Evolutionary conservation across 805 yeast species (phyloP), one percentile per base, ranked within the genome.

Genomic region (Metschnikowia drakensbergensis): DNA sequence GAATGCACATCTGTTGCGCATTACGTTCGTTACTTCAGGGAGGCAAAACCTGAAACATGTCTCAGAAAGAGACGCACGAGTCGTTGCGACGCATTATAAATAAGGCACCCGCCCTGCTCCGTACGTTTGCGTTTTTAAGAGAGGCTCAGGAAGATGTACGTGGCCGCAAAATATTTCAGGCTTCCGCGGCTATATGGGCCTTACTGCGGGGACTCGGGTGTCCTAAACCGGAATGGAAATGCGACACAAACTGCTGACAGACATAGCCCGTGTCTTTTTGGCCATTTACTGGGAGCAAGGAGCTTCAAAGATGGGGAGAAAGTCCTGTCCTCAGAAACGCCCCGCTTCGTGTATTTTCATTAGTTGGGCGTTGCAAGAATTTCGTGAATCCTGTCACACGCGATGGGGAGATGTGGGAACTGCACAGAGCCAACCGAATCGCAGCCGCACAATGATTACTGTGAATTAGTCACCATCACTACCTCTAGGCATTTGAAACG

Each of bases 391-490:
- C 17, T 22, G 34, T 22, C 42, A 9, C 13, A 11, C 27, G 28
- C 27, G 26, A 8, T 39, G 26, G 27, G 23, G 17, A 17, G 7
- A 29, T 25, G 26, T 34, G 22, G 5, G 27, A 13, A 29, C 27
- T 39, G 42, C 10, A 39, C 27, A 28, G n/a, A 39, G n/a, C 34
- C 9, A 5, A 22, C 26, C 28, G 9, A 22, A 29, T 17, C 42
- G 34, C 42, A 39, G 42, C 42, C 42, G 42, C 42, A 30, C 34
- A 29, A 17, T 30, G 41, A 11, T 29, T 11, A 39, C 27, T 5
- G 8, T 23, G 13, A 11, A 39, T 39, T 39, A 39, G 42, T 39
- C 42, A 39, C 11, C 11, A 29, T 27, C 17, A 17, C 7, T 11
- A 25, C 10, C 13, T 29, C 8, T 27, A 2, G 7, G 9, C 26